A percentile compares a stretch with the other conserved stretches of the same genome.
phyloP scores from a whole-genome alignment of 306 rosid species.

The Glycyrrhiza uralensis region DNA sequence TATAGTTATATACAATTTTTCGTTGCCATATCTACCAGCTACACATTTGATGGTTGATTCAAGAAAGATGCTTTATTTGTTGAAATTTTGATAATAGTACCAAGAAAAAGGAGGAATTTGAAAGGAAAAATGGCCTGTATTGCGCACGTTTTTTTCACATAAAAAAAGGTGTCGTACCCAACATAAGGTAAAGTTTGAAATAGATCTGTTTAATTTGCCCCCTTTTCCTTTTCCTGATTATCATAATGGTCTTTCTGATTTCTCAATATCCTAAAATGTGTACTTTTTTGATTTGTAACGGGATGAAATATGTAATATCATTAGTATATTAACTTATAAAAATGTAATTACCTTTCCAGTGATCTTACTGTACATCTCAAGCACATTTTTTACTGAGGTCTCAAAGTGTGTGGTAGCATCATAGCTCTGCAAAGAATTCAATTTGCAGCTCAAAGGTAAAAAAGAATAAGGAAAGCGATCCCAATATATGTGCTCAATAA shows the following conservation, averaged over 20 bases:
- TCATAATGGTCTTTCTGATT: neutral
- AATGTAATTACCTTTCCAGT: conserved; percentile 73
- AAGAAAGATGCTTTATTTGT: no score
- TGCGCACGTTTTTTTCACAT: neutral
- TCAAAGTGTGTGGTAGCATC: conserved; percentile 69
- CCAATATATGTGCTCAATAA: no score
- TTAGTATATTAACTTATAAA: neutral
- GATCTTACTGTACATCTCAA: conserved; percentile 47
- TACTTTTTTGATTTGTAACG: no score
- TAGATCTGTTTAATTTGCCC: neutral
- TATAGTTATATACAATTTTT: no score
- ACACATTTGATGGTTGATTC: no score
- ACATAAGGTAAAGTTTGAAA: no score
- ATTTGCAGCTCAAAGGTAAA: neutral
- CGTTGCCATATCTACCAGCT: no score
- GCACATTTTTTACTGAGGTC: conserved; percentile 57
- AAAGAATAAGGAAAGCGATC: neutral
- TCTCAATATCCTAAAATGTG: neutral
- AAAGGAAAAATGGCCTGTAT: neutral
- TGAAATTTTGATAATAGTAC: neutral
- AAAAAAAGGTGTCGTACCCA: neutral
- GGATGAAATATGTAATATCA: neutral
- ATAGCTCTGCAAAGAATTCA: conserved; percentile 44
- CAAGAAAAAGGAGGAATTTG: neutral
- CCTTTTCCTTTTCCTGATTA: neutral